Evolutionary conservation across 169 alveolate genomes (phyloP), one percentile per base, ranked within the genome.

Genomic region (Eimeria necatrix): DNA sequence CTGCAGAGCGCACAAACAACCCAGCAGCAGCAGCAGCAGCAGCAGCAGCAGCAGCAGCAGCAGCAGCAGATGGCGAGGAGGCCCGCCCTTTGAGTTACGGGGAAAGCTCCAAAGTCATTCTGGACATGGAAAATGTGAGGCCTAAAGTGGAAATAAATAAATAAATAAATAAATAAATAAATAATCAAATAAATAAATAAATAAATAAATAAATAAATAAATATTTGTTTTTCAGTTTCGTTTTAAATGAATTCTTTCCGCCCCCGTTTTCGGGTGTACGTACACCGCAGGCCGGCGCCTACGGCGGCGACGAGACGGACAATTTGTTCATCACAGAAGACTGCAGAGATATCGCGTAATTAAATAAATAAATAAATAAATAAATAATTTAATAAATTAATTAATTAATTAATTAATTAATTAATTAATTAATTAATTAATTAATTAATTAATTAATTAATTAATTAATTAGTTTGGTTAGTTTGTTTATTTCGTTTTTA

Each of bases 1-100:
- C 94, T 3, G 94, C 94, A n/a, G 94, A 90, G 26, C 86, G 88
- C 53, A 85, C 61, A 4, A 78, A 84, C 18, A 61, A n/a, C 14
- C 61, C 87, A 0, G 64, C 61, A 4, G 9, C 51, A 24, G 18
- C 18, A 56, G 41, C 41, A 32, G 41, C 41, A 32, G 41, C 41
- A 32, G 41, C 41, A 32, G 41, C 41, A 32, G 41, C 41, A 32
- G 41, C 41, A 32, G 41, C 41, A 32, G 41, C 41, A 32, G 41
- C 41, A 32, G 41, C 41, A 32, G 41, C 41, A 32, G 3, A 32
- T 0, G 41, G 41, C 3, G 41, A 32, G 41, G 41, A 32, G 41
- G 2, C 3, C 41, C 41, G 41, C 3, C 41, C 41, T 0, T 32
- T 32, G 41, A 32, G 41, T 32, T 32, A 32, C 41, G 41, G 41